These are phyloP conservation scores for Parastagonospora avenae DNA, from an alignment of 2,329 filamentous ascomycete species.

Conservation along the genomic window DNA sequence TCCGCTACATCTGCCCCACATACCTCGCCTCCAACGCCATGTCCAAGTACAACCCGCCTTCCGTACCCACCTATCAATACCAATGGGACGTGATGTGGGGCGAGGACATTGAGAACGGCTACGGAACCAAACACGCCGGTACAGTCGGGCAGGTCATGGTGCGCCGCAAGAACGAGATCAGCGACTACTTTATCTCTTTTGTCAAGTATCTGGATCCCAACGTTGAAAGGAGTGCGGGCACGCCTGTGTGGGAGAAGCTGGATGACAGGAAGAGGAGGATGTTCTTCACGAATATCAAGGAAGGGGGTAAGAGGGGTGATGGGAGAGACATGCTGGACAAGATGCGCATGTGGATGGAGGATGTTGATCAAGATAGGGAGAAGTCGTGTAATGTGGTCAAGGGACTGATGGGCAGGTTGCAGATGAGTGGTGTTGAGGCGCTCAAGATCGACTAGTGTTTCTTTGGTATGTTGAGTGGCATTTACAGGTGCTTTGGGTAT, in stretches of 20 bases:
- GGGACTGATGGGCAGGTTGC: conserved; percentile 32
- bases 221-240: conserved; percentile 19
- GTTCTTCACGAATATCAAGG: conserved; percentile 39
- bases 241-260: conserved; percentile 29
- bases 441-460: conserved; percentile 10
- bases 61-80: conserved; percentile 37
- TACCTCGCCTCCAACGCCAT: conserved; percentile 41
- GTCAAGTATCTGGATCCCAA: conserved; percentile 41
- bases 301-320: conserved; percentile 28
- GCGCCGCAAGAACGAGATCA: conserved; percentile 32
- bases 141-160: conserved; percentile 42
- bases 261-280: conserved; percentile 26
- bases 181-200: conserved; percentile 41
- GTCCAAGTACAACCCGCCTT: conserved; percentile 30
- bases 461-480: no score
- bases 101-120: conserved; percentile 36
- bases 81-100: conserved; percentile 44
- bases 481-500: no score
- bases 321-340: conserved; percentile 24
- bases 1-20: conserved; percentile 43
- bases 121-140: conserved; percentile 40
- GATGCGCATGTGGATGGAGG: conserved; percentile 29
- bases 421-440: conserved; percentile 29
- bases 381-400: conserved; percentile 22
- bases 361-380: conserved; percentile 25